These are phyloP conservation scores for Magnusiomyces clavatus DNA, from an alignment of 1,139 yeast genomes.

Conservation along the genomic window DNA sequence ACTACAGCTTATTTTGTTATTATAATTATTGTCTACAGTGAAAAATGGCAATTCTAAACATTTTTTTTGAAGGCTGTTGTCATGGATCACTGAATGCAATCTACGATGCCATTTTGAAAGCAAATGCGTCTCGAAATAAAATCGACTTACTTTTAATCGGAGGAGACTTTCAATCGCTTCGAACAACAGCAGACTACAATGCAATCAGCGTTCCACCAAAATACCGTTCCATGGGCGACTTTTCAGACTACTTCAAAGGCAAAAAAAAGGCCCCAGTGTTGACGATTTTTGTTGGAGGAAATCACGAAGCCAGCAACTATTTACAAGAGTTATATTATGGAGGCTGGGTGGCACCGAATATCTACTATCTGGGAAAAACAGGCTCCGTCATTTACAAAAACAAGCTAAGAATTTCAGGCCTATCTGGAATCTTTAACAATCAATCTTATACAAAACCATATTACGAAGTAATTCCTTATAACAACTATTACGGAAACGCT, in stretches of 20 bases:
- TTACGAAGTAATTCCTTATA: constrained; percentile 45
- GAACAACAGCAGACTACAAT: constrained; percentile 55
- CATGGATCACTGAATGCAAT: constrained; percentile 73
- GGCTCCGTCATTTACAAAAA: constrained; percentile 48
- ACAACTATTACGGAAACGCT: constrained; percentile 27
- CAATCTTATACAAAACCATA: constrained; percentile 37
- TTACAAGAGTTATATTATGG: constrained; percentile 70
- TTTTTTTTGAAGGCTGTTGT: constrained; percentile 77
- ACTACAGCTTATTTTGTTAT: too few relatives aligned
- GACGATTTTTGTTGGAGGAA: constrained; percentile 88
- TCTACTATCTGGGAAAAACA: constrained; percentile 78
- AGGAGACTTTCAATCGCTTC: constrained; percentile 78
- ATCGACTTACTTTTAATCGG: constrained; percentile 68
- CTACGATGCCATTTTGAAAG: constrained; percentile 36
- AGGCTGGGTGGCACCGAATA: constrained; percentile 91
- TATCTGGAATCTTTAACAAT: constrained; percentile 74
- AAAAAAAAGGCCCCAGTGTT: constrained; percentile 56
- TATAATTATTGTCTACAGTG: too few relatives aligned
- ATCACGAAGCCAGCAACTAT: constrained; percentile 84
- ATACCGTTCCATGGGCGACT: constrained; percentile 52
- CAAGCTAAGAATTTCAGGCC: constrained; percentile 74
- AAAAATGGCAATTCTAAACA: constrained; percentile 1
- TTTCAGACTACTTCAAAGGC: constrained; percentile 64
- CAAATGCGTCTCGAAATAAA: neutral
- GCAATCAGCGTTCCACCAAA: constrained; percentile 56